Base-by-base conservation (phyloP, 2,329 filamentous ascomycete genomes). In the Aspergillus niger region DNA sequence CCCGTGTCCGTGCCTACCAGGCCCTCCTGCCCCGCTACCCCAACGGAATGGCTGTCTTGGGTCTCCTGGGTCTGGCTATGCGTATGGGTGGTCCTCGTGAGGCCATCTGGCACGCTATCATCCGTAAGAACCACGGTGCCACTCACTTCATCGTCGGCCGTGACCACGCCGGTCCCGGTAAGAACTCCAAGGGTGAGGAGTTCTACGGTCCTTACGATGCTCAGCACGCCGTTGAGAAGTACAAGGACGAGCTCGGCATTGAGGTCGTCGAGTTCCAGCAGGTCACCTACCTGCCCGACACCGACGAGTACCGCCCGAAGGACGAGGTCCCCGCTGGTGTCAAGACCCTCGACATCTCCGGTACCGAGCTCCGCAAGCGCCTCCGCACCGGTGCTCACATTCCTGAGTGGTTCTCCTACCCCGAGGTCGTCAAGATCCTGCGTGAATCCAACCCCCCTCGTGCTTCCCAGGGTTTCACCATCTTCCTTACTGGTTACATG, bases 341-440 rank as follows among this genome's bases (percentile, higher is more conserved):
- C 73, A 91, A 91, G 78, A 98, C 94, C 55, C 86, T 92, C 68
- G 91, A 94, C 82, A 94, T 94, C 77, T 92, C 89, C 39, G 89
- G 89, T 63, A 92, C 90, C 63, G 95, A 99, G 83, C 91, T 99
- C 73, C 93, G 95, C 74, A 87, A 90, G 74, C 91, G 95, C 71
- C 89, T 99, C 66, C 89, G 90, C 73, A 96, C 90, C 63, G 95
- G 95, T 70, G 91, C 91, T 71, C 92, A 96, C 70, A 99, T 99
- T 71, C 95, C 95, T 69, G 92, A 96, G 80, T 99, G 95, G 95
- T 99, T 99, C 86, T 98, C 95, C 32, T 99, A 99, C 84, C 94
- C 95, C 64, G 95, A 99, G 83, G 95, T 99, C 70, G 95, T 99
- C 80, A 89, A 88, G 79, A 95, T 98, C 53, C 89, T 99, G 64